Conservation (phyloP, 2,329 filamentous ascomycete species). For the Bipolaris victoriae region DNA sequence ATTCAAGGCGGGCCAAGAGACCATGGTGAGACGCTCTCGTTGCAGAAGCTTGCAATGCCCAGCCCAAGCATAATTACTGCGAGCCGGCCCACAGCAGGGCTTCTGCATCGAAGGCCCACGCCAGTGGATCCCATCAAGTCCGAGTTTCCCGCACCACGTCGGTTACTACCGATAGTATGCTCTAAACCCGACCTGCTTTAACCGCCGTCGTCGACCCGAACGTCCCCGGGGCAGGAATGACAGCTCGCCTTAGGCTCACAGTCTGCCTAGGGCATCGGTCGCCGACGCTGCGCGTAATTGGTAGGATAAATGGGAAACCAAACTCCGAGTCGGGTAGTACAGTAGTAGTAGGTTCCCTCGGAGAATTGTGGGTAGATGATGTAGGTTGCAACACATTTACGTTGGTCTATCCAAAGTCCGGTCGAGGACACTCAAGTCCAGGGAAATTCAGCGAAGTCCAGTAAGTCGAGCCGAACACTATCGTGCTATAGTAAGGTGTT, state of each 20-base stretch:
- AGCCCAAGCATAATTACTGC: background rate
- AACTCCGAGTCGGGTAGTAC: background rate
- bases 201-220: background rate
- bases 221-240: background rate
- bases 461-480: too few species aligned
- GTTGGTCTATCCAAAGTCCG: too few species aligned
- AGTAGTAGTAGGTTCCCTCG: background rate
- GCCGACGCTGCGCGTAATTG: background rate
- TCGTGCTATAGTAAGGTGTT: too few species aligned
- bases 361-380: background rate
- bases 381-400: too few species aligned
- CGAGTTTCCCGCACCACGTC: background rate
- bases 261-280: background rate
- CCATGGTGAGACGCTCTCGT: conserved; percentile 31
- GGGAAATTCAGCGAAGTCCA: too few species aligned
- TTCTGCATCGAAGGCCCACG: background rate
- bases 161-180: background rate
- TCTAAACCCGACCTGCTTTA: background rate
- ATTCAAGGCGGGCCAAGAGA: conserved; percentile 31
- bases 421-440: too few species aligned
- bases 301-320: background rate
- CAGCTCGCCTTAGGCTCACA: background rate
- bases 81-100: background rate
- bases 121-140: background rate
- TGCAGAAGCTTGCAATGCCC: conserved; percentile 18